Evolutionary conservation across 129 eudicot genomes (phyloP).

Genomic region (Pulicaria dysenterica): DNA sequence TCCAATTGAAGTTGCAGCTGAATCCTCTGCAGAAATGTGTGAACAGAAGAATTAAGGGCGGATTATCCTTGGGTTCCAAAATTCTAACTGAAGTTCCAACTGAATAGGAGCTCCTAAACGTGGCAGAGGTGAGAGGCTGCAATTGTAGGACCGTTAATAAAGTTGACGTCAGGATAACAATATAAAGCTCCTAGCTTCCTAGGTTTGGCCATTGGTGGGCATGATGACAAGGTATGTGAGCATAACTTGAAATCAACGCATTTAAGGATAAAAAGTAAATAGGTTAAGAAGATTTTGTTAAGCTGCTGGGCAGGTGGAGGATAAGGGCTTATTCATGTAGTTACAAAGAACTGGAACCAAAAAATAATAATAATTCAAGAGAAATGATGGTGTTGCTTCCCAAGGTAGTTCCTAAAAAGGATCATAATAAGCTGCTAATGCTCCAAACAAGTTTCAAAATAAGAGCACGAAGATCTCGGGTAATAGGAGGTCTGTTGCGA

Average conservation of each 20-base stretch:
- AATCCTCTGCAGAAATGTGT: not conserved
- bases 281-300: no score
- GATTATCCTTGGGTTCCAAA: not conserved
- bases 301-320: not conserved
- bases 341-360: not conserved
- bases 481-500: slow-evolving; percentile 1
- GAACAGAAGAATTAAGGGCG: not conserved
- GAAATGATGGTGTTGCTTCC: not conserved
- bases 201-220: no score
- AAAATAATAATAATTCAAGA: not conserved
- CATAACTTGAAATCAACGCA: no score
- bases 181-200: no score
- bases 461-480: not conserved
- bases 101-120: no score
- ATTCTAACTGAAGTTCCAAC: no score
- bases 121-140: no score
- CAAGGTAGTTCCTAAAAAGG: not conserved
- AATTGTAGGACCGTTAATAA: no score
- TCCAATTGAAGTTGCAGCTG: not conserved
- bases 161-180: no score
- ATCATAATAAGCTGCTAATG: not conserved
- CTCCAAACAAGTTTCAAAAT: slow-evolving; percentile 1
- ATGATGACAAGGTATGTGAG: no score
- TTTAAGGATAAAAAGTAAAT: no score
- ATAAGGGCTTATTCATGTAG: slow-evolving; percentile 3